phyloP scores from a whole-genome alignment of 371 early-diverging fungal species.

The Mucor racemosus region DNA sequence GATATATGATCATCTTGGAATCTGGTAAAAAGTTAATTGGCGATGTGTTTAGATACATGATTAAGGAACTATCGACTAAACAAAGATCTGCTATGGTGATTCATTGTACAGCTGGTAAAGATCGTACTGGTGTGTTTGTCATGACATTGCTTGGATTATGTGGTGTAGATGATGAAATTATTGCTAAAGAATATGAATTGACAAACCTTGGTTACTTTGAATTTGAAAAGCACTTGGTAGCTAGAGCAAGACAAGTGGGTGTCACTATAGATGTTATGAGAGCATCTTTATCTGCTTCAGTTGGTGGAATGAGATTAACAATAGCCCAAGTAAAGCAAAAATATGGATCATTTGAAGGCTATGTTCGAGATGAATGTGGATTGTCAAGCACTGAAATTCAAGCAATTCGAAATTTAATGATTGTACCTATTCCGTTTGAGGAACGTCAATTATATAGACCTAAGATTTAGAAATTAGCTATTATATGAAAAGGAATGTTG shows the following conservation, averaged over 20 bases:
- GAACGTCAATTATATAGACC: conserved; percentile 43
- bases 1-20: conserved; percentile 26
- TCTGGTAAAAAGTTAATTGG: conserved; percentile 27
- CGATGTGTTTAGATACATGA: conserved; percentile 28
- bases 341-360: conserved; percentile 43
- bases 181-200: conserved; percentile 73
- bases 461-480: conserved; percentile 23
- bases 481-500: conserved; percentile 1
- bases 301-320: conserved; percentile 38
- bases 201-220: conserved; percentile 43
- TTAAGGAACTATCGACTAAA: conserved; percentile 13
- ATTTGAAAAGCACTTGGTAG: conserved; percentile 21
- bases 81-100: conserved; percentile 58
- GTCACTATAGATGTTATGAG: conserved; percentile 37
- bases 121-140: conserved; percentile 80
- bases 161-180: conserved; percentile 73
- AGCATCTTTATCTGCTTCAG: conserved; percentile 46
- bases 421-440: conserved; percentile 42
- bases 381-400: conserved; percentile 25
- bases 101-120: conserved; percentile 88
- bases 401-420: conserved; percentile 33
- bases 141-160: conserved; percentile 70
- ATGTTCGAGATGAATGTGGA: conserved; percentile 32
- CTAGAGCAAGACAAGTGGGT: conserved; percentile 22
- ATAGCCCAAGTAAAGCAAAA: conserved; percentile 26